Conservation (phyloP, 306 rosid genomes). For the Rosa persica region DNA sequence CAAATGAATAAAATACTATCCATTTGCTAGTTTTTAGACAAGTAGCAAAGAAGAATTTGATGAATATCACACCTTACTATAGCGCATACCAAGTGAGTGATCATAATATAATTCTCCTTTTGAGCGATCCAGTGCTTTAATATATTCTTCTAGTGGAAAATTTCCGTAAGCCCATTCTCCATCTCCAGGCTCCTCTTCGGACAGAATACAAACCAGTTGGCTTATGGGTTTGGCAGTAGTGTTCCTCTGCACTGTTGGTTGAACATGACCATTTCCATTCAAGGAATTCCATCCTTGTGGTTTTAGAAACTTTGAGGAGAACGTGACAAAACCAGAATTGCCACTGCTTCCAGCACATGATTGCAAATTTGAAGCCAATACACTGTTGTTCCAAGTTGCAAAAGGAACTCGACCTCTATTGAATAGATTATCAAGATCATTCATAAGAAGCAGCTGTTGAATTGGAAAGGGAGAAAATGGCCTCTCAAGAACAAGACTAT, state of each 20-base stretch:
- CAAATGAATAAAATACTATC: background rate
- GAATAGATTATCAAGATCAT: conserved; percentile 61
- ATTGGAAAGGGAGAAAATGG: conserved; percentile 52
- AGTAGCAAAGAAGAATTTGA: conserved; percentile 6
- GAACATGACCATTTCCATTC: conserved; percentile 45
- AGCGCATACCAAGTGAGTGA: conserved; percentile 86
- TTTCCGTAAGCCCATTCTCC: conserved; percentile 92
- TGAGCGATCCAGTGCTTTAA: conserved; percentile 77
- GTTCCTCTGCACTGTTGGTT: conserved; percentile 49
- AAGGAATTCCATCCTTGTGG: conserved; percentile 58
- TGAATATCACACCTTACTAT: conserved; percentile 68
- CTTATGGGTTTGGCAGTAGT: conserved; percentile 34
- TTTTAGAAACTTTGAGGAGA: conserved; percentile 71
- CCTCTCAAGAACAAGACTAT: conserved; percentile 57
- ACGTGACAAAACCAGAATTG: conserved; percentile 64
- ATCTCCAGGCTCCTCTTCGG: conserved; percentile 75
- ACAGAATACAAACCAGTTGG: conserved; percentile 59
- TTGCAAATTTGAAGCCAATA: conserved; percentile 63
- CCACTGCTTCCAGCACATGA: conserved; percentile 53
- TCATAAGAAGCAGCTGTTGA: conserved; percentile 48
- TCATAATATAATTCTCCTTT: conserved; percentile 79
- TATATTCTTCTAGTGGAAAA: conserved; percentile 83
- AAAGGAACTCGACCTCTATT: conserved; percentile 83
- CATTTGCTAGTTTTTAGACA: background rate
- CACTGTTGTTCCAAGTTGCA: conserved; percentile 68